A percentile compares a stretch with the other conserved stretches of the same genome.
phyloP scores from a whole-genome alignment of 352 stramenopile genomes.

The Phytophthora rubi region DNA sequence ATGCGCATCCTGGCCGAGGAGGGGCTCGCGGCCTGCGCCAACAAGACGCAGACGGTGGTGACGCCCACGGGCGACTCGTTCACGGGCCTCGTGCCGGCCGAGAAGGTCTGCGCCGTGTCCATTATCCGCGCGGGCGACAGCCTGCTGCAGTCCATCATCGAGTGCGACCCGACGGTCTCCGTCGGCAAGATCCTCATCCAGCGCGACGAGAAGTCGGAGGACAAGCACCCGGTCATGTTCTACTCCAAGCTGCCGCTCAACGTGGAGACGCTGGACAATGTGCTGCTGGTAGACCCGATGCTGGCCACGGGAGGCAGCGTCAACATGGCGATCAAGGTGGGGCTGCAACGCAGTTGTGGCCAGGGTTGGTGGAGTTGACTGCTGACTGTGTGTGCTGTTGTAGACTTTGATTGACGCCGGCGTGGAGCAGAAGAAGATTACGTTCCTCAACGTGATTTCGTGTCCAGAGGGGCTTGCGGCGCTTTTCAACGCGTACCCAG shows the following conservation, averaged over 20 bases:
- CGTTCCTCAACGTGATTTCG: slow-evolving; percentile 96
- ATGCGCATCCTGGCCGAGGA: slow-evolving; percentile 83
- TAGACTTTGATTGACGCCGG: slow-evolving; percentile 85
- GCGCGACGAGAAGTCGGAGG: slow-evolving; percentile 90
- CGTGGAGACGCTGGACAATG: slow-evolving; percentile 79
- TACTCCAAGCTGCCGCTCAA: slow-evolving; percentile 95
- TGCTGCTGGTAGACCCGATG: slow-evolving; percentile 98
- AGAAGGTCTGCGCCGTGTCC: slow-evolving; percentile 91
- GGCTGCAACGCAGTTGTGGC: not conserved
- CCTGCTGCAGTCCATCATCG: slow-evolving; percentile 91
- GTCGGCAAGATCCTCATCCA: slow-evolving; percentile 99
- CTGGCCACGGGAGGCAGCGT: slow-evolving; percentile 92
- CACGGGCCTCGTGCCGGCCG: slow-evolving; percentile 54
- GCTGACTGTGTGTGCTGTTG: not conserved
- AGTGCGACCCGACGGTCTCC: slow-evolving; percentile 81
- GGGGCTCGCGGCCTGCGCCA: slow-evolving; percentile 70
- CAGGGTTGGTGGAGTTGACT: slow-evolving; percentile 1
- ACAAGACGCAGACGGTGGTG: slow-evolving; percentile 54
- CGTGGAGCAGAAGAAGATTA: slow-evolving; percentile 90
- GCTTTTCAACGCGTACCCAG: slow-evolving; percentile 78
- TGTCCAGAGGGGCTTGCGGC: slow-evolving; percentile 90
- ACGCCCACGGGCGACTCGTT: slow-evolving; percentile 77
- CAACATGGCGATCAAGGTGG: slow-evolving; percentile 90
- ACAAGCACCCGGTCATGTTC: slow-evolving; percentile 90
- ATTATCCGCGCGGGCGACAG: slow-evolving; percentile 94